phyloP scores from a whole-genome alignment of 2,329 filamentous ascomycete species.

The Amauroascus niger region DNA sequence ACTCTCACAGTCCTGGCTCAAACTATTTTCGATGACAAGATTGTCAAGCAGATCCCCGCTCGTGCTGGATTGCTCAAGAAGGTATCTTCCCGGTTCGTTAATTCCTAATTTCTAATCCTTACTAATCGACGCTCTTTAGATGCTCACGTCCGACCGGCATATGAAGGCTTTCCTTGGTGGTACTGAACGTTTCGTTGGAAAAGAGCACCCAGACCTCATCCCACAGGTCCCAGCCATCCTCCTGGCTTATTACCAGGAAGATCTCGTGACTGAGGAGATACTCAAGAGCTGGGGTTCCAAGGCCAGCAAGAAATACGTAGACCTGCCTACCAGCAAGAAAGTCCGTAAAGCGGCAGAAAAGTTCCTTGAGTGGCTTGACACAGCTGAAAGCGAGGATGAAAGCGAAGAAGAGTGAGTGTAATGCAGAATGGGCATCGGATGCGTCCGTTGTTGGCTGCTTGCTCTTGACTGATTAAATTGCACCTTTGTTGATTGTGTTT shows the following conservation, averaged over 20 bases:
- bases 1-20: slow-evolving; percentile 85
- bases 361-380: slow-evolving; percentile 89
- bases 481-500: not conserved
- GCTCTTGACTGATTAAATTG: not conserved
- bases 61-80: slow-evolving; percentile 84
- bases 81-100: slow-evolving; percentile 39
- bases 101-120: not conserved
- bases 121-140: slow-evolving; percentile 36
- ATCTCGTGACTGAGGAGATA: slow-evolving; percentile 78
- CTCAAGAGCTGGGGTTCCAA: slow-evolving; percentile 86
- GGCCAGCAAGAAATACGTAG: slow-evolving; percentile 97
- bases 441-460: not conserved
- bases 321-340: slow-evolving; percentile 80
- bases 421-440: not conserved
- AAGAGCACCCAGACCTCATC: slow-evolving; percentile 70
- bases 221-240: slow-evolving; percentile 74
- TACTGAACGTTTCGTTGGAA: slow-evolving; percentile 81
- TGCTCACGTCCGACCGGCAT: slow-evolving; percentile 83
- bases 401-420: slow-evolving; percentile 46
- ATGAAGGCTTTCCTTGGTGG: slow-evolving; percentile 93
- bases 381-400: slow-evolving; percentile 66
- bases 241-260: slow-evolving; percentile 80
- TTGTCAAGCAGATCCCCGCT: slow-evolving; percentile 74
- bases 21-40: slow-evolving; percentile 85
- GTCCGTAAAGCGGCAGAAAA: slow-evolving; percentile 89